Evolutionary conservation across 2,329 filamentous ascomycete species (phyloP), one percentile per base, ranked within the genome.

Genomic region (Pseudogymnoascus sp.): DNA sequence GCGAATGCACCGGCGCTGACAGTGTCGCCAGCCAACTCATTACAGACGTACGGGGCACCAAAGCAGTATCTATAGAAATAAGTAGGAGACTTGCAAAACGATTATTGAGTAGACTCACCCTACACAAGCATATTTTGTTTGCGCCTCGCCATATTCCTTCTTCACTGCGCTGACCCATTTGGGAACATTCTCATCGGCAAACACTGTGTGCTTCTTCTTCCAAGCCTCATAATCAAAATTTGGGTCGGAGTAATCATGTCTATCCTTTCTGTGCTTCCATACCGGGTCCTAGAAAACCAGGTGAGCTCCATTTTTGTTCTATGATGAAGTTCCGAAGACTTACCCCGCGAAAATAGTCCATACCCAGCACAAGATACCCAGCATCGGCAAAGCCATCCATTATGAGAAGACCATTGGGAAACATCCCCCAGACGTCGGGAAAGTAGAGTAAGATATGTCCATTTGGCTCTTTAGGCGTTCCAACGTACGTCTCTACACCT

Each of bases 201-300:
- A 79, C 3, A 67, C 65, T 12, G 67, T 71, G 62, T 81, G 76
- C 68, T 80, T 80, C 30, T 63, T 60, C 61, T 76, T 77, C 79
- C 79, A 81, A 5, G 76, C 78, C 33, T 75, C 74, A 20, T 74
- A 76, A 67, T 81, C 78, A 61, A 82, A 81, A 28, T 67, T 71
- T 2, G 73, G 71, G 18, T 74, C 68, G 25, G 65, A 71, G 59
- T 65, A 67, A 33, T 74, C 70, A 39, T 71, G 61, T 22, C 69
- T 62, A 60, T 69, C 60, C 64, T 63, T 68, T 22, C 74, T 68
- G 61, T 79, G 74, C 41, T 77, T 78, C 66, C 70, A 75, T 3
- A 79, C 70, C 0, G 77, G 74, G 65, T 79, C 77, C 74, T 77
- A 61, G 25, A 36, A 28, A 14, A 38, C 12, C 6, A 4, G 25